Conservation (phyloP, 305 asterid species). For the Fraxinus sp. region DNA sequence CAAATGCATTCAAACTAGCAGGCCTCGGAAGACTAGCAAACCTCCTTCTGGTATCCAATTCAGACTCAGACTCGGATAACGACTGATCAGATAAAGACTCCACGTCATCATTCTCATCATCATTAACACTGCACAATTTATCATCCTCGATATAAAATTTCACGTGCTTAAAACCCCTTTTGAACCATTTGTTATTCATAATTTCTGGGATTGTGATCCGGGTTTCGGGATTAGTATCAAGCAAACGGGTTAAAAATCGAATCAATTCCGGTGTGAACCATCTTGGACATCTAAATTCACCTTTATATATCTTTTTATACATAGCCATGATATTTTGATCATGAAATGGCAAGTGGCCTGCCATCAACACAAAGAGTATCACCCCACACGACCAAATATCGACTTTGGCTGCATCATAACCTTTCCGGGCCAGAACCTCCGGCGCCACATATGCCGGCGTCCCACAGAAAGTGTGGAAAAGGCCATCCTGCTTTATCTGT, state of each 20-base stretch:
- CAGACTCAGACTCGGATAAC: slow-evolving; percentile 60
- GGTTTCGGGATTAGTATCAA: slow-evolving; percentile 65
- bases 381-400: slow-evolving; percentile 95
- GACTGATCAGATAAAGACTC: slow-evolving; percentile 56
- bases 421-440: slow-evolving; percentile 78
- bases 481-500: slow-evolving; percentile 81
- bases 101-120: slow-evolving; percentile 32
- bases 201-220: slow-evolving; percentile 70
- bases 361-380: slow-evolving; percentile 76
- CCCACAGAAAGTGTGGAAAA: slow-evolving; percentile 83
- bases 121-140: slow-evolving; percentile 54
- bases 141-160: slow-evolving; percentile 82
- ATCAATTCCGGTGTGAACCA: slow-evolving; percentile 75
- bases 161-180: slow-evolving; percentile 74
- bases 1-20: slow-evolving; percentile 86
- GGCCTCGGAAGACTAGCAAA: slow-evolving; percentile 57
- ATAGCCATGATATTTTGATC: slow-evolving; percentile 79
- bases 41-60: slow-evolving; percentile 50
- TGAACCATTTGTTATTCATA: slow-evolving; percentile 79
- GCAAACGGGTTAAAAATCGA: slow-evolving; percentile 47
- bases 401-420: slow-evolving; percentile 81
- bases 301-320: slow-evolving; percentile 82
- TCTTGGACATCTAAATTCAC: slow-evolving; percentile 79
- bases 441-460: slow-evolving; percentile 96
- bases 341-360: slow-evolving; percentile 79